Conservation (phyloP, 257 asterid species). For the Solanum ossicruentum region DNA sequence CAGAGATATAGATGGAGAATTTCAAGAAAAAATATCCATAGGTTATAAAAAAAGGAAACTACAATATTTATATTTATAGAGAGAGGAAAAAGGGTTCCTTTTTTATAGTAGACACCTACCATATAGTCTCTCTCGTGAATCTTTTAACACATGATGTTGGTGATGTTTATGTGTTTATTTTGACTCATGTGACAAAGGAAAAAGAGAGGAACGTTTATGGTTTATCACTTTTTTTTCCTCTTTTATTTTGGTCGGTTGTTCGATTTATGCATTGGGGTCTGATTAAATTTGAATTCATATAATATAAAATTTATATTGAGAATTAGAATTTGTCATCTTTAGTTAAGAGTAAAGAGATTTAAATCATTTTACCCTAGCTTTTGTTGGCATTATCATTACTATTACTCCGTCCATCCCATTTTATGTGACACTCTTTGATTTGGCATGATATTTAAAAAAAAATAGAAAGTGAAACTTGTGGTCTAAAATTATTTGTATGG, state of each 20-base stretch:
- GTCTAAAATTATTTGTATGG: no score
- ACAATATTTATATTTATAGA: neutral
- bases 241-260: neutral
- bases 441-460: accelerated
- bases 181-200: neutral
- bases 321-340: no score
- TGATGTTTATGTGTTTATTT: neutral
- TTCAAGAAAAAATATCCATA: neutral
- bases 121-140: neutral
- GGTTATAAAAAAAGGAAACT: neutral
- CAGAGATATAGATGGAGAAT: neutral
- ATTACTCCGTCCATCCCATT: no score
- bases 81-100: neutral
- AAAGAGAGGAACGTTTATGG: neutral
- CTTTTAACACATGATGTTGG: neutral
- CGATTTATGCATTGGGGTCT: neutral
- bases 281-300: neutral
- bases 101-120: neutral
- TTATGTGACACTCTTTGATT: no score
- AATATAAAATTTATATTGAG: no score
- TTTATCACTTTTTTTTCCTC: neutral
- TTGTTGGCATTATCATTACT: no score
- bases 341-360: no score
- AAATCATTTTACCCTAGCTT: no score
- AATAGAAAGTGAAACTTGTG: no score